Evolutionary conservation across 2,329 filamentous ascomycete genomes (phyloP).

Genomic region (Trichoderma endophyticum): DNA sequence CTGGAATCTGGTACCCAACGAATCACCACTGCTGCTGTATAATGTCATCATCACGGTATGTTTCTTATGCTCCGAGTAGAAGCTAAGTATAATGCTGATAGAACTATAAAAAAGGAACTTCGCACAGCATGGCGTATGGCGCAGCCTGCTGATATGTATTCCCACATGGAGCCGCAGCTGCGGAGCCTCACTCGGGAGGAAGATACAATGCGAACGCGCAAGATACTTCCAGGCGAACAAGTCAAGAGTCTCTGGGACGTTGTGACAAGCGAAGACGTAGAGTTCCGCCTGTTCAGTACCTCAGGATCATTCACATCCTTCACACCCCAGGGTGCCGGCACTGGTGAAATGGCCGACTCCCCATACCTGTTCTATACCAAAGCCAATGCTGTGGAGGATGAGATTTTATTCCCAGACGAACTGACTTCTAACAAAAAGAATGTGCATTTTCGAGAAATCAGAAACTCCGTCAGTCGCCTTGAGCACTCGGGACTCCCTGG

Average conservation of each 20-base stretch:
- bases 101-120: slow-evolving; percentile 23
- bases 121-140: slow-evolving; percentile 28
- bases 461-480: slow-evolving; percentile 25
- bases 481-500: slow-evolving; percentile 21
- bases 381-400: slow-evolving; percentile 25
- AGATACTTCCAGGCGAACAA: slow-evolving; percentile 26
- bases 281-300: slow-evolving; percentile 21
- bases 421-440: slow-evolving; percentile 16
- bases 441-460: slow-evolving; percentile 25
- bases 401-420: slow-evolving; percentile 29
- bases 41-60: slow-evolving; percentile 23
- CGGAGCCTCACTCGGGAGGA: slow-evolving; percentile 24
- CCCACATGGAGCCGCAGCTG: slow-evolving; percentile 26
- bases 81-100: background rate
- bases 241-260: slow-evolving; percentile 26
- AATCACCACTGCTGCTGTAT: slow-evolving; percentile 21
- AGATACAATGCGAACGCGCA: slow-evolving; percentile 26
- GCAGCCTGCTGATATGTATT: slow-evolving; percentile 24
- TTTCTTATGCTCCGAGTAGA: accelerated
- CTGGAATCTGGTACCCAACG: slow-evolving; percentile 28
- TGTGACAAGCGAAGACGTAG: slow-evolving; percentile 21
- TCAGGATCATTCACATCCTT: background rate
- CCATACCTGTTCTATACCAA: slow-evolving; percentile 30
- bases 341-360: background rate
- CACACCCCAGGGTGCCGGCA: background rate